Base-by-base conservation (phyloP, 768 basidiomycete genomes). In the Boletales sp. region DNA sequence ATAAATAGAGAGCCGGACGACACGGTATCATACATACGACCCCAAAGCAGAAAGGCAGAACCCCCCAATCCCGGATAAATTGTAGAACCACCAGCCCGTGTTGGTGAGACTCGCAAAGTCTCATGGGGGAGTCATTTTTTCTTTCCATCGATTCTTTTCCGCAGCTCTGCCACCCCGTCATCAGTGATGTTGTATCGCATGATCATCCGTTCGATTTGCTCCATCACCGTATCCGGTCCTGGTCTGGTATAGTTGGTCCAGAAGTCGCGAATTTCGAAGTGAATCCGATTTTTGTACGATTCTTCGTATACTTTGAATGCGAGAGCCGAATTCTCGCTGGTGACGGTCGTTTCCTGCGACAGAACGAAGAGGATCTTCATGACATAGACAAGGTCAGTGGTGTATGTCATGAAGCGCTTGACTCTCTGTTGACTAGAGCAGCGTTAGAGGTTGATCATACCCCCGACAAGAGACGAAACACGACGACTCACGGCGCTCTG, bases 351-450 rank as follows among this genome's bases (percentile, higher is more conserved):
- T 13, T 12, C 9, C 10, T 35, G 28, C 13, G n/a, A 21, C 28
- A 46, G 6, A n/a, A 46, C 12, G 30, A 46, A 46, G 12, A 46
- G 46, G 14, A 41, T 48, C 46, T 41, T 33, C 46, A 48, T 40
- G 14, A 48, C 46, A n/a, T 48, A 48, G 15, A 39, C 8, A n/a
- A 48, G 21, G 15, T 41, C 38, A 12, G 17, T 39, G 21, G 41
- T 21, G 14, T 48, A 48, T 17, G 46, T 39, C 32, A 48, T 41
- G 32, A 37, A 48, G 15, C 36, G 15, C 34, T 34, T 48, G 2
- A 48, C 39, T 8, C 33, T 41, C 14, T 11, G 32, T n/a, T 41
- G 5, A 5, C 46, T 48, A 34, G 13, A 9, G 11, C n/a, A 37
- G 15, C 6, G 25, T 46, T 2, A 15, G 13, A n/a, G 15, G 13